Evolutionary conservation across 345 rosid species (phyloP), one percentile per base, ranked within the genome.

Genomic region (Bruguiera parviflora): DNA sequence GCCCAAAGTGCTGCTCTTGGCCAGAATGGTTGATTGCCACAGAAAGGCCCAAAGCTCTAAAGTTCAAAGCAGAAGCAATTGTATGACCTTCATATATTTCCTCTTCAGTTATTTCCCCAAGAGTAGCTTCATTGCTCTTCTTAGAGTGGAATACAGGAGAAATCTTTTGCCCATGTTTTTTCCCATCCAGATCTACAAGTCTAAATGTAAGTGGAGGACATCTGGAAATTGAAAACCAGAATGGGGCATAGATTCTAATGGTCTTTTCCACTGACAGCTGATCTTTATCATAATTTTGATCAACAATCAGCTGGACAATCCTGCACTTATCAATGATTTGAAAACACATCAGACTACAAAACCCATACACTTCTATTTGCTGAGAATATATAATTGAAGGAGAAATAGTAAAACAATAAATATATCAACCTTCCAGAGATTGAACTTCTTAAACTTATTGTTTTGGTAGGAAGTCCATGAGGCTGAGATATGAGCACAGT

Each of bases 51-150:
- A 82, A 59, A 37, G 73, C 22, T 51, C 86, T 88, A 73, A 95
- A 95, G 84, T 95, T 95, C 80, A 95, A 77, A 46, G 89, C 84
- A 39, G 99, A 95, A 74, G 96, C 96, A 81, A 95, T 92, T 60
- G 97, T 92, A 82, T 81, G 78, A 63, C 96, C 97, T 78, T 85
- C 90, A 75, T 78, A 75, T 60, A 92, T 83, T 81, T 95, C 99
- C 66, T 87, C 96, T 67, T 88, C 88, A 25, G 87, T 83, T 77
- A 95, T 84, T 78, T 89, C 97, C 49, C 77, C 87, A 47, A 72
- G 68, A 69, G 76, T 67, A 53, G 53, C 84, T 63, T 73, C 88
- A 11, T 62, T 75, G 28, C 72, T 76, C 65, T 64, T 86, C 73
- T 78, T 85, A 60, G 80, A 83, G 58, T 77, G 84, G 82, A 89